Evolutionary conservation across 225 moss, liverwort and hornwort species (phyloP).

Genomic region (Polytrichum formosum): DNA sequence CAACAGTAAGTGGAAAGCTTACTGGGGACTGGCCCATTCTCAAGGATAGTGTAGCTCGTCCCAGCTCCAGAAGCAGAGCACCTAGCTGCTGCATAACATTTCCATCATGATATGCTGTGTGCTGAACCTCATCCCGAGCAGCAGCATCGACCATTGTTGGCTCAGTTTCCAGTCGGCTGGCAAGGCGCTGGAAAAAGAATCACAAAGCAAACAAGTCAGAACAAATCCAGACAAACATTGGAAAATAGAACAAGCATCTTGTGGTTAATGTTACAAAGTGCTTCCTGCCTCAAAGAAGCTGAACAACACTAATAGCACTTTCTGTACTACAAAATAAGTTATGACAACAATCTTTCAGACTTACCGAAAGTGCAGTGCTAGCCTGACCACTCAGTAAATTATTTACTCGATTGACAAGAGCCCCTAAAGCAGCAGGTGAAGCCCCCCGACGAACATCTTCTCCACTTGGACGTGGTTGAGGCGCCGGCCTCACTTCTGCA

Average conservation of each 20-base stretch:
- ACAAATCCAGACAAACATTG: too few relatives aligned
- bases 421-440: constrained; percentile 83
- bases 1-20: constrained; percentile 27
- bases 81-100: constrained; percentile 98
- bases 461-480: constrained; percentile 35
- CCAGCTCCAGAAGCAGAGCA: constrained; percentile 91
- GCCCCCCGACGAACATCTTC: constrained; percentile 58
- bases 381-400: constrained; percentile 69
- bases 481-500: constrained; percentile 35
- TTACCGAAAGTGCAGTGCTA: constrained; percentile 70
- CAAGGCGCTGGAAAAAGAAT: constrained; percentile 56
- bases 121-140: constrained; percentile 72
- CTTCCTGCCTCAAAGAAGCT: too few relatives aligned
- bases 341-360: neutral
- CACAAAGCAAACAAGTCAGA: too few relatives aligned
- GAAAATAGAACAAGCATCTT: too few relatives aligned
- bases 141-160: constrained; percentile 49
- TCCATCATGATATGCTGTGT: constrained; percentile 72
- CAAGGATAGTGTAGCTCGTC: constrained; percentile 77
- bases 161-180: constrained; percentile 80
- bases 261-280: too few relatives aligned
- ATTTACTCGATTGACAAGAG: constrained; percentile 79
- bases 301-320: too few relatives aligned
- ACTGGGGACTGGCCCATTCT: constrained; percentile 96
- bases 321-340: too few relatives aligned